Conservation (phyloP, 305 asterid species). For the Fraxinus velutina region DNA sequence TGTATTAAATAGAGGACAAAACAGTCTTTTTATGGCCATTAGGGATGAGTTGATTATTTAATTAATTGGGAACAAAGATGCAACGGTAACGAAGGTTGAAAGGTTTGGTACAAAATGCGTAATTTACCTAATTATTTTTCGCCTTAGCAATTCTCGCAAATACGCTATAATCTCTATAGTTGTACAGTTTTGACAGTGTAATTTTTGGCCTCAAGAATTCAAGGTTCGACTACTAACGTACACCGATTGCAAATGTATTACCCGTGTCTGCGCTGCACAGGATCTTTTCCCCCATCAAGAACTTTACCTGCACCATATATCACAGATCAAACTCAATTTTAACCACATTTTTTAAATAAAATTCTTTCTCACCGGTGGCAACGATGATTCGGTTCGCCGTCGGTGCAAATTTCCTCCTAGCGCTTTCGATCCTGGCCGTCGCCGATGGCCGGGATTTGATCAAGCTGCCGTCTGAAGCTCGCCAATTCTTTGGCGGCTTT, state of each 20-base stretch:
- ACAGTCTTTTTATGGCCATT: not conserved
- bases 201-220: no score
- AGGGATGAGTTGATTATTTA: not conserved
- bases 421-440: constrained; percentile 45
- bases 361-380: constrained; percentile 22
- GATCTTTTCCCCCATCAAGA: not conserved
- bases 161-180: no score
- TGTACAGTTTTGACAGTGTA: not conserved
- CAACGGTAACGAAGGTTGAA: not conserved
- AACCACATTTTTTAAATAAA: not conserved
- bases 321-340: not conserved
- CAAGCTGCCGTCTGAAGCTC: constrained; percentile 58
- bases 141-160: not conserved
- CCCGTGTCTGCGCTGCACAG: not conserved
- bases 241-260: not conserved
- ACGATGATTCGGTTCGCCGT: constrained; percentile 38
- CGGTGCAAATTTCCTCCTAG: constrained; percentile 43
- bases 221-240: not conserved
- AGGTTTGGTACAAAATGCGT: not conserved
- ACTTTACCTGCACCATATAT: not conserved
- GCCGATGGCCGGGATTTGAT: constrained; percentile 40
- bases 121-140: not conserved
- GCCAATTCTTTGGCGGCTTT: constrained; percentile 42
- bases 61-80: not conserved
- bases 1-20: not conserved